Conservation (phyloP, 2,329 filamentous ascomycete species). For the Curvularia eragrostidis region DNA sequence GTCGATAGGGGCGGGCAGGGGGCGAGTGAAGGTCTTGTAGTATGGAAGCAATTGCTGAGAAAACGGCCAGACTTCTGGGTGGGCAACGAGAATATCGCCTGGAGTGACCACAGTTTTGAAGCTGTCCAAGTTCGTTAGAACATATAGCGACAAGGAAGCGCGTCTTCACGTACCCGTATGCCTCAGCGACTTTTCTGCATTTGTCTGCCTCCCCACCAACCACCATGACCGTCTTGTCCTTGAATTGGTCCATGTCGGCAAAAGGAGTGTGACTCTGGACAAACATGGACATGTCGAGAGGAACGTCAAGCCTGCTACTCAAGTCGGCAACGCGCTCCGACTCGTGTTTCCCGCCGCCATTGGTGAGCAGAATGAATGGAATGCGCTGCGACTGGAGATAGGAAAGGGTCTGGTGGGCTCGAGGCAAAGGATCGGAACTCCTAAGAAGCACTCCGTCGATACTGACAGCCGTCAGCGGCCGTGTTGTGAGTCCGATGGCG, state of each 20-base stretch:
- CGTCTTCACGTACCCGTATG: conserved; percentile 45
- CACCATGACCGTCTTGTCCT: conserved; percentile 60
- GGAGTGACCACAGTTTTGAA: conserved; percentile 79
- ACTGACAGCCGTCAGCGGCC: conserved; percentile 53
- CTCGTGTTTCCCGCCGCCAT: conserved; percentile 89
- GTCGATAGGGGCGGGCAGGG: conserved; percentile 62
- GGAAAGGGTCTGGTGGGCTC: conserved; percentile 74
- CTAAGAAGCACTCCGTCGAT: conserved; percentile 97
- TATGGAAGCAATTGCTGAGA: conserved; percentile 68
- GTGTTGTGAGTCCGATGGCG: conserved; percentile 13
- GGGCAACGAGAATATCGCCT: conserved; percentile 77
- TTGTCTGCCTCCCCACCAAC: conserved; percentile 58
- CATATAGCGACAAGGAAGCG: background rate
- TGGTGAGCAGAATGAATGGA: conserved; percentile 93
- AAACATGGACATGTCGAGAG: conserved; percentile 72
- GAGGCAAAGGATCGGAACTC: conserved; percentile 77
- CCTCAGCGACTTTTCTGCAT: conserved; percentile 75
- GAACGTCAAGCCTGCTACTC: conserved; percentile 68
- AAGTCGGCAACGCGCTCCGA: conserved; percentile 74
- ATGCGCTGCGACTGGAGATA: conserved; percentile 77
- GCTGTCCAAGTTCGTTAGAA: conserved; percentile 21
- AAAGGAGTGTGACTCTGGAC: conserved; percentile 94
- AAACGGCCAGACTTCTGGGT: conserved; percentile 85
- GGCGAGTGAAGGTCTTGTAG: conserved; percentile 65
- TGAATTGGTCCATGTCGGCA: conserved; percentile 66